Evolutionary conservation across 805 yeast species (phyloP).

Genomic region (Lachancea sp.): DNA sequence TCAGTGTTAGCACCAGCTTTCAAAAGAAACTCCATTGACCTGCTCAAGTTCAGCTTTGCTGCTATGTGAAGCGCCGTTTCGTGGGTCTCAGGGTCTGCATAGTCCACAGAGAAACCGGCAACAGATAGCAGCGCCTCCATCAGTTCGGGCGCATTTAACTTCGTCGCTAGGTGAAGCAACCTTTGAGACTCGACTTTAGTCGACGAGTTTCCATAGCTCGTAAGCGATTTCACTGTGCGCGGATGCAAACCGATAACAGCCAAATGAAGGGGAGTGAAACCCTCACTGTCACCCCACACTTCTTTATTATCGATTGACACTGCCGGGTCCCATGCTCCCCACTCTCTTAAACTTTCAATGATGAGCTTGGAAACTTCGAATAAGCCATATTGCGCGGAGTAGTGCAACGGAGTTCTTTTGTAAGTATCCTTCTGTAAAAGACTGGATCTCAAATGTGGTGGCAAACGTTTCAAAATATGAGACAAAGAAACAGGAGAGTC

Average conservation of each 20-base stretch:
- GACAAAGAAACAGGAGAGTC: constrained; percentile 53
- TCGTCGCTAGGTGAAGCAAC: constrained; percentile 51
- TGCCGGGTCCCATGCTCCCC: constrained; percentile 50
- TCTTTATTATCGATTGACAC: constrained; percentile 49
- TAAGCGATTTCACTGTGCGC: constrained; percentile 54
- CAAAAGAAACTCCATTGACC: constrained; percentile 50
- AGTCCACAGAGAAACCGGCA: constrained; percentile 59
- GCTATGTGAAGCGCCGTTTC: constrained; percentile 87
- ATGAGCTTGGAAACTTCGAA: constrained; percentile 54
- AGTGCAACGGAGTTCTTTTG: constrained; percentile 80
- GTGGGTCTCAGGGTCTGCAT: constrained; percentile 47
- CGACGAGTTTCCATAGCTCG: constrained; percentile 38
- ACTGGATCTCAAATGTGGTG: constrained; percentile 45
- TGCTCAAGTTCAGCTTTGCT: constrained; percentile 51
- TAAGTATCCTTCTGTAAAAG: constrained; percentile 68
- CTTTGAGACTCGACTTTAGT: constrained; percentile 44
- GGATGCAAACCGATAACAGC: constrained; percentile 83
- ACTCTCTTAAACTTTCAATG: constrained; percentile 47
- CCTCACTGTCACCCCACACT: constrained; percentile 68
- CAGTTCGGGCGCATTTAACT: constrained; percentile 55
- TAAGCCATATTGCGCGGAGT: constrained; percentile 82
- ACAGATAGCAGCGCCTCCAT: constrained; percentile 46
- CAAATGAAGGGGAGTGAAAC: constrained; percentile 73
- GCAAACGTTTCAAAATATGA: constrained; percentile 52
- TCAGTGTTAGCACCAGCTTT: constrained; percentile 64